Evolutionary conservation across 73 alveolate genomes (phyloP), one percentile per base, ranked within the genome.

Genomic region (Paramecium sexaurelia): DNA sequence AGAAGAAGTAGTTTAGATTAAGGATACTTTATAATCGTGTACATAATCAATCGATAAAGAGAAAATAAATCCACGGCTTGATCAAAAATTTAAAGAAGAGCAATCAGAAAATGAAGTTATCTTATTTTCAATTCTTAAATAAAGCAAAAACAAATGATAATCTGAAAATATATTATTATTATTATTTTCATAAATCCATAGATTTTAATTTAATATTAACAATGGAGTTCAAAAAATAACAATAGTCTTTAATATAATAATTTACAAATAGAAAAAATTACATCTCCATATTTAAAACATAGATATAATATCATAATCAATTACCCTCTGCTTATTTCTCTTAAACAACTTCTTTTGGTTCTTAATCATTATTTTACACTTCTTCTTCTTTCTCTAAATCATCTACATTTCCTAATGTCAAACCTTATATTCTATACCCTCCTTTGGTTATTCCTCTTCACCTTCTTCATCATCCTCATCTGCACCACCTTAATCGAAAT

Each of bases 361-460:
- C 67, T 51, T 51, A 8, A 51, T 51, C 67, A 51, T 19, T 51
- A 17, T 51, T 51, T 51, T 51, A 51, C 4, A 51, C 67, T 51
- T 51, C 67, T n/a, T 51, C 67, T 51, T 51, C 67, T n/a, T 51
- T 51, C 29, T 51, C 67, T 51, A 51, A 51, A 51, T 51, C 67
- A 51, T 51, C 67, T 6, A 51, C 67, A 51, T 51, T 51, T 51
- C 67, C 67, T 51, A 51, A 51, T 7, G 17, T 51, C 5, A 51
- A 5, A 85, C 92, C 17, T 85, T 94, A 8, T 87, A 95, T 68
- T 92, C 91, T 26, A 47, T 84, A 35, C 66, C 92, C 7, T 56
- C 82, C 93, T 26, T 82, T 15, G 66, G 66, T n/a, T 55, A 86
- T 85, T 93, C 96, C 39, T 93, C 96, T n/a, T 94, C 97, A 69